Conservation (phyloP, 257 asterid species). For the Parsonsia alboflavescens region DNA sequence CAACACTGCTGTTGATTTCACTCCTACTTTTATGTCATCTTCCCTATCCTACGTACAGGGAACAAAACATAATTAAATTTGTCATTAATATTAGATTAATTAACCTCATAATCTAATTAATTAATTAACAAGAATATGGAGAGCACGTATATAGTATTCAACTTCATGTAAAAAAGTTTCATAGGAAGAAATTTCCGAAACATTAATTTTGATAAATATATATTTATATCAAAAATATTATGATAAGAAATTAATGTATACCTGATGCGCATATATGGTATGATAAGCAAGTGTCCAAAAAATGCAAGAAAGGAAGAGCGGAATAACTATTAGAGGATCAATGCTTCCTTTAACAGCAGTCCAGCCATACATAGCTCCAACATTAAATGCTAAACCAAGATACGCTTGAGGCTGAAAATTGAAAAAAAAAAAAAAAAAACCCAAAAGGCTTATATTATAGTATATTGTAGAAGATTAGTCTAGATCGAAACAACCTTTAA, state of each 20-base stretch:
- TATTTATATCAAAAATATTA: too few species aligned
- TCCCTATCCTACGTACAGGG: constrained; percentile 58
- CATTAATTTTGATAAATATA: too few species aligned
- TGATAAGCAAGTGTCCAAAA: constrained; percentile 78
- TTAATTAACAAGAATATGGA: too few species aligned
- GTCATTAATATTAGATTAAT: too few species aligned
- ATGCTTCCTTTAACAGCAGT: constrained; percentile 77
- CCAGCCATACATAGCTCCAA: constrained; percentile 94
- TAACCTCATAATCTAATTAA: too few species aligned
- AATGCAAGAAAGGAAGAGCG: constrained; percentile 63
- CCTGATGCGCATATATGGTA: constrained; percentile 97
- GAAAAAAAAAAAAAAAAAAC: too few species aligned
- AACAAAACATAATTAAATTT: neutral
- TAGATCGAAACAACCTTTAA: too few species aligned
- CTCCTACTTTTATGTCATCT: constrained; percentile 77
- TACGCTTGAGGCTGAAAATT: constrained; percentile 99
- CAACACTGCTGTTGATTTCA: constrained; percentile 86
- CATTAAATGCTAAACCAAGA: constrained; percentile 76
- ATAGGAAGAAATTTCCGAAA: too few species aligned
- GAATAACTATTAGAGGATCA: constrained; percentile 63
- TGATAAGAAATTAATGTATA: constrained; percentile 13
- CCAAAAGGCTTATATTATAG: too few species aligned
- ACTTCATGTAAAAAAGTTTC: too few species aligned
- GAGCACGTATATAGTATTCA: too few species aligned
- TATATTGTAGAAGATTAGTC: too few species aligned